A percentile compares a stretch with the other conserved stretches of the same genome.
phyloP scores from a whole-genome alignment of 2,329 filamentous ascomycete species.

The Exophiala mesophila region DNA sequence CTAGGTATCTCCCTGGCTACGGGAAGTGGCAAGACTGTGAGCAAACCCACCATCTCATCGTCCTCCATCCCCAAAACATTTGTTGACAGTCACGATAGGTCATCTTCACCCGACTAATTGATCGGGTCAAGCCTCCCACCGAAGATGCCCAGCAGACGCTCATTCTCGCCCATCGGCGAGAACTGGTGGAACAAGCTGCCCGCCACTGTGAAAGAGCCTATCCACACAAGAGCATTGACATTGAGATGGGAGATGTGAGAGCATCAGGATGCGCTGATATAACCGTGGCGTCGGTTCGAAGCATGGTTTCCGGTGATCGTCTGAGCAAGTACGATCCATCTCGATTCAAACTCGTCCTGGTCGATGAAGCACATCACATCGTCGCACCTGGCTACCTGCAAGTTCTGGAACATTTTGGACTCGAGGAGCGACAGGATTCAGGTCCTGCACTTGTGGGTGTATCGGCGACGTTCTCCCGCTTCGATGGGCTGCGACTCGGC shows the following conservation, averaged over 20 bases:
- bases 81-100: slow-evolving; percentile 51
- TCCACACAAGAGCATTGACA: slow-evolving; percentile 72
- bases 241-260: slow-evolving; percentile 80
- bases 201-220: slow-evolving; percentile 77
- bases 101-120: slow-evolving; percentile 93
- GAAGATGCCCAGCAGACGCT: slow-evolving; percentile 68
- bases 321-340: slow-evolving; percentile 76
- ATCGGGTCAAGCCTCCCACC: slow-evolving; percentile 59
- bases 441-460: slow-evolving; percentile 77
- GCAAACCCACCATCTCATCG: slow-evolving; percentile 25
- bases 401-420: slow-evolving; percentile 71
- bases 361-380: slow-evolving; percentile 96
- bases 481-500: slow-evolving; percentile 77
- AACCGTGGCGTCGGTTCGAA: slow-evolving; percentile 84
- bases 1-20: slow-evolving; percentile 83
- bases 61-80: background rate
- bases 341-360: slow-evolving; percentile 81
- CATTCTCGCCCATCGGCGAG: slow-evolving; percentile 85
- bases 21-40: slow-evolving; percentile 80
- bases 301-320: slow-evolving; percentile 69
- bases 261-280: slow-evolving; percentile 83
- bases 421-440: slow-evolving; percentile 47
- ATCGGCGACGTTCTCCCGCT: slow-evolving; percentile 73
- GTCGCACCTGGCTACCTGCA: slow-evolving; percentile 76
- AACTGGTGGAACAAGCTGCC: slow-evolving; percentile 91